Evolutionary conservation across 2,329 filamentous ascomycete species (phyloP).

Genomic region (Talaromyces marneffei): DNA sequence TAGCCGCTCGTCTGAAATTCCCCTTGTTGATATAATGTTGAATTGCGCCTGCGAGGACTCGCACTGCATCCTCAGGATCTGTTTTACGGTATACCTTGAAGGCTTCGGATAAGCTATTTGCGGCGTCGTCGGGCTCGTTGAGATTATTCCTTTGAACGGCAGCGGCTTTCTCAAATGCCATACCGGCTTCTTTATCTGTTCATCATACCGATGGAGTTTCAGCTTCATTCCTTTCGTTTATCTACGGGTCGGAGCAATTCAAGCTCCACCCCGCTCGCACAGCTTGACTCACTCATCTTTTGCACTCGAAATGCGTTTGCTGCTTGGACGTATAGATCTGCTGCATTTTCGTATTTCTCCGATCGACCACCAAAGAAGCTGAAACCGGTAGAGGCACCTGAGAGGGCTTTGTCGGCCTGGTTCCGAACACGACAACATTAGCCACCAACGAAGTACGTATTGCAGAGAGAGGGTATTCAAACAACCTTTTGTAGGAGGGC

Average conservation of each 20-base stretch:
- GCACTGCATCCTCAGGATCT: slow-evolving; percentile 73
- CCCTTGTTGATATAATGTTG: slow-evolving; percentile 81
- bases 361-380: slow-evolving; percentile 80
- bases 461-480: not conserved
- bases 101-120: slow-evolving; percentile 80
- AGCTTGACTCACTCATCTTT: slow-evolving; percentile 60
- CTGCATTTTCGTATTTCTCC: slow-evolving; percentile 86
- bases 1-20: slow-evolving; percentile 84
- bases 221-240: not conserved
- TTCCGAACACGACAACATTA: slow-evolving; percentile 17
- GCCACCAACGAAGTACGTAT: slow-evolving; percentile 11
- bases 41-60: slow-evolving; percentile 74
- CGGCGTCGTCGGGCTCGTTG: slow-evolving; percentile 87
- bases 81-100: slow-evolving; percentile 92
- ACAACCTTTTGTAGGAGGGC: slow-evolving; percentile 70
- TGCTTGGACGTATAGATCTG: slow-evolving; percentile 79
- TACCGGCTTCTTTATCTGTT: slow-evolving; percentile 74
- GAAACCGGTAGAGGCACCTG: slow-evolving; percentile 72
- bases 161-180: slow-evolving; percentile 82
- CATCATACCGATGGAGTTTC: not conserved
- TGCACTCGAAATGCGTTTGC: slow-evolving; percentile 89
- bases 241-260: not conserved
- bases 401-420: slow-evolving; percentile 79
- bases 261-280: not conserved
- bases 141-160: slow-evolving; percentile 71